Percentiles rank a stretch among this genome's conserved stretches.
Evolutionary conservation across 2,329 filamentous ascomycete genomes (phyloP).

Genomic region (Waltergamsia citrina): DNA sequence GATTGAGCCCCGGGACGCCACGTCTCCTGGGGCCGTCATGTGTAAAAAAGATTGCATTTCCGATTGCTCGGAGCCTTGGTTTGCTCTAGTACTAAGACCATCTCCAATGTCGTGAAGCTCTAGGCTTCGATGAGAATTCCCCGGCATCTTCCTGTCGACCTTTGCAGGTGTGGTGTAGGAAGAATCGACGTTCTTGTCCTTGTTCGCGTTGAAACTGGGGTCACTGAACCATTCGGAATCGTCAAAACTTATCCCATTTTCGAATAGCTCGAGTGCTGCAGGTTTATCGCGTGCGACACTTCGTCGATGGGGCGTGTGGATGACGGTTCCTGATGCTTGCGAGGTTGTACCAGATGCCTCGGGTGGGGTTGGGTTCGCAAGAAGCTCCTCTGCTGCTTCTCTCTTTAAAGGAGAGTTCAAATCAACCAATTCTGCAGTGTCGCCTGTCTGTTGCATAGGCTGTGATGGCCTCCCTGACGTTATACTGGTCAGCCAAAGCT

Average conservation of each 20-base stretch:
- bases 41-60: constrained; percentile 11
- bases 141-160: not conserved
- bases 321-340: constrained; percentile 25
- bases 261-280: constrained; percentile 18
- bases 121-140: not conserved
- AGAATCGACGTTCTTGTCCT: constrained; percentile 7
- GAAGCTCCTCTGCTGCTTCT: not conserved
- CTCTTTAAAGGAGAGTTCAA: constrained; percentile 3
- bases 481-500: too few relatives aligned
- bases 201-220: too few relatives aligned
- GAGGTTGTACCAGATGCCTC: constrained; percentile 5
- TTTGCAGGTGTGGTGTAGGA: too few relatives aligned
- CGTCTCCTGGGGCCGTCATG: not conserved
- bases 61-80: not conserved
- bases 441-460: not conserved
- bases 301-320: constrained; percentile 20
- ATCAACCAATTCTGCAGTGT: constrained; percentile 9
- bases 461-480: not conserved
- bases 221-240: too few relatives aligned
- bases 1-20: not conserved
- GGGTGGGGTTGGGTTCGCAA: not conserved
- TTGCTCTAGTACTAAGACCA: too few relatives aligned
- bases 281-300: constrained; percentile 9
- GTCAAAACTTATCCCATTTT: constrained; percentile 21
- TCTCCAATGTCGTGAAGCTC: constrained; percentile 3